Conservation (phyloP, 257 asterid genomes). For the Gentiana macrophylla region DNA sequence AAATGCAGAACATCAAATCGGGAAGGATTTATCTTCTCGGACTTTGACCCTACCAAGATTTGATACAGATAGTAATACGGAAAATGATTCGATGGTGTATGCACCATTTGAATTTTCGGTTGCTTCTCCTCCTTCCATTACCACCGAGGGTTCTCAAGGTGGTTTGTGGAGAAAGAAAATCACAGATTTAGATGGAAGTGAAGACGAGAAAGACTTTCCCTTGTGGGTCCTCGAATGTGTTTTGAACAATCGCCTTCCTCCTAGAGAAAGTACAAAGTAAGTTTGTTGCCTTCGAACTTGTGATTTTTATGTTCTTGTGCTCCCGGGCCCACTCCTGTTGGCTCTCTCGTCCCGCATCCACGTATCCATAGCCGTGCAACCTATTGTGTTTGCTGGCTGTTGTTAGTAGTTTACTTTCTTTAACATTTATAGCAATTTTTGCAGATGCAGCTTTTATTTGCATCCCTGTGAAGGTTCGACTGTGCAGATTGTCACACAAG, state of each 20-base stretch:
- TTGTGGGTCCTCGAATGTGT: constrained; percentile 97
- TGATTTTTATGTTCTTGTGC: background rate
- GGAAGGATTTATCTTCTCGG: constrained; percentile 59
- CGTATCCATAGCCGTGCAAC: no score
- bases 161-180: constrained; percentile 96
- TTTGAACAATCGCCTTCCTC: constrained; percentile 90
- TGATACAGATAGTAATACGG: constrained; percentile 60
- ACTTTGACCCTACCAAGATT: constrained; percentile 54
- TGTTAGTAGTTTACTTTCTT: constrained; percentile 4
- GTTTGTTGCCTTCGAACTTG: constrained; percentile 8
- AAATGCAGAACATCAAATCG: constrained; percentile 66
- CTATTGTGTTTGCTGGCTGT: background rate
- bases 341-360: background rate
- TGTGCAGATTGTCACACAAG: constrained; percentile 81
- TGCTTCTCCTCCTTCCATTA: constrained; percentile 81
- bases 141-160: constrained; percentile 91
- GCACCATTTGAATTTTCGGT: constrained; percentile 83
- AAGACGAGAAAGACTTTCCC: constrained; percentile 93
- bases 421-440: constrained; percentile 12
- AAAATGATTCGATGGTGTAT: constrained; percentile 76
- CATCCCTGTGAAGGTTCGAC: constrained; percentile 90
- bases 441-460: constrained; percentile 97
- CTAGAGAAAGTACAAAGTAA: constrained; percentile 97
- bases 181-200: constrained; percentile 85
- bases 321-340: background rate